Evolutionary conservation across 2,329 filamentous ascomycete species (phyloP).

Genomic region (Hypoxylon sp.): DNA sequence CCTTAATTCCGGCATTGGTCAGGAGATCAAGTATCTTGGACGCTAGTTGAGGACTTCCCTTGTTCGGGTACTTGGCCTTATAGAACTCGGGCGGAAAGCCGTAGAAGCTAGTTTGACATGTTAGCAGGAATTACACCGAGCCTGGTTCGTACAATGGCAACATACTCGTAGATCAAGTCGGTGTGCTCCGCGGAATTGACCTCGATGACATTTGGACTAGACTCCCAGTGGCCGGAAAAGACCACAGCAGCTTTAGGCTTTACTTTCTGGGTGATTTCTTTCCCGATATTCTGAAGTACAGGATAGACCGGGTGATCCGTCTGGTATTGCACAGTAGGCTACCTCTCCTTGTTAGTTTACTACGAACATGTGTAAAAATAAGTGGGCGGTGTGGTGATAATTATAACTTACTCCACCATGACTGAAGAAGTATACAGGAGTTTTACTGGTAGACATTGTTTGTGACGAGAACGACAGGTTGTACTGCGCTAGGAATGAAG

Average conservation of each 20-base stretch:
- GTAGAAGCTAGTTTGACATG: constrained; percentile 62
- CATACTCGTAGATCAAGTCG: constrained; percentile 74
- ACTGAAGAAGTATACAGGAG: constrained; percentile 60
- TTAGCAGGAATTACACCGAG: constrained; percentile 27
- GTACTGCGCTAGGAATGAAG: constrained; percentile 27
- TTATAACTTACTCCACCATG: constrained; percentile 57
- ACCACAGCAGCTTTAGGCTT: constrained; percentile 78
- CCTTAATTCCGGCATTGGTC: constrained; percentile 64
- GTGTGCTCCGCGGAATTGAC: constrained; percentile 72
- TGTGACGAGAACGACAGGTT: constrained; percentile 14
- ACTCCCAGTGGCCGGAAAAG: constrained; percentile 82
- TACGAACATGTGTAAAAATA: neutral
- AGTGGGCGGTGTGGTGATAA: neutral
- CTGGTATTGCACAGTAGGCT: constrained; percentile 74
- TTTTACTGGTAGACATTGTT: constrained; percentile 42
- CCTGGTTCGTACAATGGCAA: constrained; percentile 5
- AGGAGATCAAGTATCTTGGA: constrained; percentile 65
- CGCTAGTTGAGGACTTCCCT: constrained; percentile 67
- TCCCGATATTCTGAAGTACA: constrained; percentile 70
- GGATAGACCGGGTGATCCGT: constrained; percentile 71
- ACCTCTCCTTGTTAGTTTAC: constrained; percentile 16
- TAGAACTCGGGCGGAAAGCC: constrained; percentile 77
- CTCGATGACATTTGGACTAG: constrained; percentile 61
- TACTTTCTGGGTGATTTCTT: constrained; percentile 74
- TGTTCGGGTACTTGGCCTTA: constrained; percentile 70